These are phyloP conservation scores for Xylariales sp. DNA, from an alignment of 2,329 filamentous ascomycete genomes.

Conservation along the genomic window DNA sequence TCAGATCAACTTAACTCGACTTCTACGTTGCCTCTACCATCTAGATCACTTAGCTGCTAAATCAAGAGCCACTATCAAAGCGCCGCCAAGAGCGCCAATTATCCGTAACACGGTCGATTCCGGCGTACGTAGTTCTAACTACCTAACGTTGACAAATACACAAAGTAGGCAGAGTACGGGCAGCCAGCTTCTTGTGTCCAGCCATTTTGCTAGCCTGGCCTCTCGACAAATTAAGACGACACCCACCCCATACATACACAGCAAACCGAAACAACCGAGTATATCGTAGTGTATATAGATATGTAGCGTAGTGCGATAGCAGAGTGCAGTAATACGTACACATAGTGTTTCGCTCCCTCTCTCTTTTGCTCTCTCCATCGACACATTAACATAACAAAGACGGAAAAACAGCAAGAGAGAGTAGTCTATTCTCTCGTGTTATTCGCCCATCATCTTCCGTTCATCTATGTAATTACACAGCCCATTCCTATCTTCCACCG, in stretches of 20 bases:
- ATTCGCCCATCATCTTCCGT: slow-evolving; percentile 21
- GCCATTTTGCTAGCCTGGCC: no score
- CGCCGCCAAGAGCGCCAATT: no score
- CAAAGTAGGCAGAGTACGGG: no score
- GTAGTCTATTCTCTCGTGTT: slow-evolving; percentile 9
- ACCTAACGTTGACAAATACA: no score
- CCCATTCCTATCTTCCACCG: neutral
- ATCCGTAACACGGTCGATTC: no score
- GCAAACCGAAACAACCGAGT: neutral
- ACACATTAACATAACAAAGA: neutral
- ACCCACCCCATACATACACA: neutral
- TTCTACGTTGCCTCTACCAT: no score
- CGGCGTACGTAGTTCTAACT: no score
- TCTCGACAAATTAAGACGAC: neutral
- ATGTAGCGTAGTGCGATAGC: neutral
- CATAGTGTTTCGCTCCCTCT: neutral
- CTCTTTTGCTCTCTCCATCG: neutral
- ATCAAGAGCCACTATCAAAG: no score
- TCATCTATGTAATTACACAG: slow-evolving; percentile 30
- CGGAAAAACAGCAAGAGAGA: neutral
- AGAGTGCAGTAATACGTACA: neutral
- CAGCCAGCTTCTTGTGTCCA: no score
- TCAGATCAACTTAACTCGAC: no score
- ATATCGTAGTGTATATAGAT: neutral
- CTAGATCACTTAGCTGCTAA: no score